Base-by-base conservation (phyloP, 139 green algal genomes). In the Volvox africanus region DNA sequence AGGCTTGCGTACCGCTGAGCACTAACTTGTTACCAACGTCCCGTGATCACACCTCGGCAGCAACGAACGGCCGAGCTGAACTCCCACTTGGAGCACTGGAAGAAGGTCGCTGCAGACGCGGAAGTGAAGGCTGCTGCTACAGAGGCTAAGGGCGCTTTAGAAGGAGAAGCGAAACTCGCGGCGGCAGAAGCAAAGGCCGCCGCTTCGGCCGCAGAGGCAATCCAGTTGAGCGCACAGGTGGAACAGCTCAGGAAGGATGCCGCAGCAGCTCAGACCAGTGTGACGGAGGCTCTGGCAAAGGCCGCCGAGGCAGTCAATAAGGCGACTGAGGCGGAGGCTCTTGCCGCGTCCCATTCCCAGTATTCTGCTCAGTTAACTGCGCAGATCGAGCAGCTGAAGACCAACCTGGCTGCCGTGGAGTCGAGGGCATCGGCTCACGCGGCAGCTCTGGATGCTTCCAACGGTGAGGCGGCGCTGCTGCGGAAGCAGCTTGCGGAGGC, bases 401-500 rank as follows among this genome's bases (percentile, higher is more conserved):
- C 79, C 33, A 32, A 88, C 6, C 17, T 36, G 22, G 65, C 62
- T 12, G 82, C 32, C 9, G 82, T 61, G 62, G 37, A 82, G 69
- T 20, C 85, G 5, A 37, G 17, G 22, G 83, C 36, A 16, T 20
- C 84, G 28, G 84, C 84, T 0, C 33, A 83, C 26, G 73, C 50
- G 13, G 30, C 50, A 13, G 71, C 86, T 1, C 22, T 75, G 6
- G 73, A 83, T n/a, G 73, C 86, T 0, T 37, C 55, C 73, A 83
- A 61, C 21, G 71, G 73, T 22, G 73, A 90, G 86, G 30, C 73
- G 19, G 50, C 30, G 5, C n/a, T 77, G 73, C 22, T 90, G 86
- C 86, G 73, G 26, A 37, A 2, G 44, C 50, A 90, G 86, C 86
- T 90, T 50, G 71, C 86, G 13, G 71, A 75, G 55, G 86, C 71